These are phyloP conservation scores for Lepidium sativum DNA, from an alignment of 345 rosid species.

Conservation along the genomic window DNA sequence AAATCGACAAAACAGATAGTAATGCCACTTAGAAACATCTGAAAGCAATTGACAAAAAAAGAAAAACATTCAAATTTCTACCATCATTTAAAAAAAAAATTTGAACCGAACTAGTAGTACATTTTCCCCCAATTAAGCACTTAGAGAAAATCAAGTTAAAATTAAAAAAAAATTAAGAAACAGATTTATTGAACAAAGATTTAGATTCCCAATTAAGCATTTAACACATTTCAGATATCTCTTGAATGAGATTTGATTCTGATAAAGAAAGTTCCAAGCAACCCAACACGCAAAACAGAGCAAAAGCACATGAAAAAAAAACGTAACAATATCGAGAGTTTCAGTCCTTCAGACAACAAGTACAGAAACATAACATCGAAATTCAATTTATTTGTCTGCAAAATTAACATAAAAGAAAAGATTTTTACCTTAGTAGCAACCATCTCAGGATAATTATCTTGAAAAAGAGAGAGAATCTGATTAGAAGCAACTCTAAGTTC, in stretches of 20 bases:
- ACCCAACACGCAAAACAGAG: conserved; percentile 25
- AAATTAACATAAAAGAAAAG: neutral
- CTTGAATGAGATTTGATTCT: conserved; percentile 5
- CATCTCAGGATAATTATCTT: conserved; percentile 98
- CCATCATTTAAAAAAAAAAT: neutral
- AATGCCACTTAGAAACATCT: conserved; percentile 19
- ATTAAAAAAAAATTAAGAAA: neutral
- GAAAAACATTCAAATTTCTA: neutral
- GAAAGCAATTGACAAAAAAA: neutral
- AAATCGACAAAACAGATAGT: conserved; percentile 10
- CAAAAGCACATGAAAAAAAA: conserved; percentile 15
- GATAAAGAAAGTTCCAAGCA: conserved; percentile 19
- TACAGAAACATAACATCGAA: conserved; percentile 11
- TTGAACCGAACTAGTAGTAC: neutral
- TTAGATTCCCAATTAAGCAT: neutral
- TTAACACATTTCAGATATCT: neutral
- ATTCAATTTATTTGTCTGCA: neutral
- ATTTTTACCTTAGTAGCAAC: conserved; percentile 88
- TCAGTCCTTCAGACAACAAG: conserved; percentile 4
- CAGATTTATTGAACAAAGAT: neutral
- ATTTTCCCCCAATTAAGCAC: neutral
- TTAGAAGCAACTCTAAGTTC: conserved; percentile 89
- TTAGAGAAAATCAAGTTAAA: neutral
- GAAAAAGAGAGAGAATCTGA: conserved; percentile 85
- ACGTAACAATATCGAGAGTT: neutral